phyloP scores from a whole-genome alignment of 2,329 filamentous ascomycete genomes.

The Tympanopsis confertula region DNA sequence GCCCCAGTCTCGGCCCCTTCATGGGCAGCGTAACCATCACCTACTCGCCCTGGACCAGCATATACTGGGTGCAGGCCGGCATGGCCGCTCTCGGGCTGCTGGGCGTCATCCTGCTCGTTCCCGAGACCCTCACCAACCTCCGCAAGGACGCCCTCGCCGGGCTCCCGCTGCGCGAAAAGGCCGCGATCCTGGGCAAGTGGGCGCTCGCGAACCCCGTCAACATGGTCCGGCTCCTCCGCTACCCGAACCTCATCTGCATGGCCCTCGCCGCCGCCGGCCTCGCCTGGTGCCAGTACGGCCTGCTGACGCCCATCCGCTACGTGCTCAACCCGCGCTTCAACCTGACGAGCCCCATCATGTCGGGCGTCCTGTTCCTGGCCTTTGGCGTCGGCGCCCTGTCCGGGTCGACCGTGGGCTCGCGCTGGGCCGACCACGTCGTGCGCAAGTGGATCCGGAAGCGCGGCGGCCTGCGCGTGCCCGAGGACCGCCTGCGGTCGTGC shows the following conservation, averaged over 20 bases:
- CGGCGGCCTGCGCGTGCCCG: constrained; percentile 46
- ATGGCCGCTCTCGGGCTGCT: constrained; percentile 44
- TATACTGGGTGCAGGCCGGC: constrained; percentile 61
- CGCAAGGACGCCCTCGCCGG: constrained; percentile 41
- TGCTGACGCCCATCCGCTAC: constrained; percentile 58
- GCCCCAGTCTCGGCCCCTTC: constrained; percentile 51
- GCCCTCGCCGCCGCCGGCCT: constrained; percentile 49
- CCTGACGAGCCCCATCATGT: constrained; percentile 49
- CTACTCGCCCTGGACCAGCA: constrained; percentile 51
- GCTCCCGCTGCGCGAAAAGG: constrained; percentile 27
- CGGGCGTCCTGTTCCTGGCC: constrained; percentile 59
- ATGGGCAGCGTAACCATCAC: constrained; percentile 61
- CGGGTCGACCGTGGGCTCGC: constrained; percentile 56
- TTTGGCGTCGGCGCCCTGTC: constrained; percentile 56
- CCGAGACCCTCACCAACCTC: constrained; percentile 47
- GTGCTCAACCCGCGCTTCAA: constrained; percentile 61
- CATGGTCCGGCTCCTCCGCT: constrained; percentile 43
- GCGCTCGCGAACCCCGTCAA: not conserved
- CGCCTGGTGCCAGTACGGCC: constrained; percentile 66
- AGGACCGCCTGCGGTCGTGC: constrained; percentile 55
- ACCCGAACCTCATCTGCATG: constrained; percentile 51
- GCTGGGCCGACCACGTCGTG: constrained; percentile 57
- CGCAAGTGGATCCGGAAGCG: constrained; percentile 45
- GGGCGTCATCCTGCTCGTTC: constrained; percentile 46
- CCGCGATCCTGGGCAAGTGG: constrained; percentile 36